Percentiles rank a stretch among this genome's conserved stretches.
phyloP scores from a whole-genome alignment of 805 yeast genomes.

The Hanseniaspora pseudoguilliermondii region DNA sequence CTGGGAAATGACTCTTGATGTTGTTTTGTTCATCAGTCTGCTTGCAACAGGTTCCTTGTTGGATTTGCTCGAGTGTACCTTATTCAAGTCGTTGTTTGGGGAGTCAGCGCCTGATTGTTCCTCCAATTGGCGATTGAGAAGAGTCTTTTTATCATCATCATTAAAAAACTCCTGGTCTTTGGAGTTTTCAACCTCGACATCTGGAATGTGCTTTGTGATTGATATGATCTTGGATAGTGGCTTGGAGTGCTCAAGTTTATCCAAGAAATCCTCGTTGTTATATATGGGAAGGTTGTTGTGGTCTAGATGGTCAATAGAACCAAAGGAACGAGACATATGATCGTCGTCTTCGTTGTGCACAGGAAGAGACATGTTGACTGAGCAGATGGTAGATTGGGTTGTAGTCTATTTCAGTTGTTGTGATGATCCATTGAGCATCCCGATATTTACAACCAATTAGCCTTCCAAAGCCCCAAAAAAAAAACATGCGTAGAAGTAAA shows the following conservation, averaged over 20 bases:
- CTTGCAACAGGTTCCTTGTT: neutral
- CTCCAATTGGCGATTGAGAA: neutral
- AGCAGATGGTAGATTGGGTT: neutral
- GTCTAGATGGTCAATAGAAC: neutral
- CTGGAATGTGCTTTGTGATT: slow-evolving; percentile 11
- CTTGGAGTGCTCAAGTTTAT: slow-evolving; percentile 6
- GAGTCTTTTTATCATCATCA: neutral
- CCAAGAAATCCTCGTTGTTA: slow-evolving; percentile 5
- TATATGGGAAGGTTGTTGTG: neutral
- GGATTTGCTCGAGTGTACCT: neutral
- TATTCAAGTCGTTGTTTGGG: neutral
- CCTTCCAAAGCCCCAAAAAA: too few relatives aligned
- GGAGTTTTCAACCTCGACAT: slow-evolving; percentile 9
- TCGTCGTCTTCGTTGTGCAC: neutral
- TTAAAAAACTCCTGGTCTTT: neutral
- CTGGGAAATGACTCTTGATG: slow-evolving; percentile 8
- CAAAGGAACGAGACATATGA: slow-evolving; percentile 3
- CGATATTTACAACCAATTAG: too few relatives aligned
- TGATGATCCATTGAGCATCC: too few relatives aligned
- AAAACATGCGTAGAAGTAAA: too few relatives aligned
- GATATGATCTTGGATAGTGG: slow-evolving; percentile 11
- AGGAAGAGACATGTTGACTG: neutral
- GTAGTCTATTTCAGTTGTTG: too few relatives aligned
- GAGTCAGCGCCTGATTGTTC: neutral
- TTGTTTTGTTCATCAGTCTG: neutral